Evolutionary conservation across 2,329 filamentous ascomycete genomes (phyloP), one percentile per base, ranked within the genome.

Genomic region (Ceratocystis diversiconidia): DNA sequence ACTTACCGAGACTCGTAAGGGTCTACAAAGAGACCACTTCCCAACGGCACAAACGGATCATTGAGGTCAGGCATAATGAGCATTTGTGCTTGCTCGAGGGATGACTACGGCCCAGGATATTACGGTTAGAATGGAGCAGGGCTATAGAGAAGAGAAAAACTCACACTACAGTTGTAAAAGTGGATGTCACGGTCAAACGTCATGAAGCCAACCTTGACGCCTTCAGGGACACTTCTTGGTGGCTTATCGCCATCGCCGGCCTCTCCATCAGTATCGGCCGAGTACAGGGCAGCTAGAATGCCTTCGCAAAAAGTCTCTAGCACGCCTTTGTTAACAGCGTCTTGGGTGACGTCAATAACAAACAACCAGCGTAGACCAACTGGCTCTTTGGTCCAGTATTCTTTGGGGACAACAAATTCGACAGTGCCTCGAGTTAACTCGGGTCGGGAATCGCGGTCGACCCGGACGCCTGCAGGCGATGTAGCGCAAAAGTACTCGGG

Each of bases 1-100:
- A 71, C 78, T 65, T 76, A 84, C 79, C 88, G 92, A 59, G 90
- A 94, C 74, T 96, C 90, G 71, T 91, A 86, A 1, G 94, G 91
- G 74, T 99, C 92, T 17, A 97, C 92, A 74, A 97, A 97, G 8
- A 99, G 80, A 17, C 92, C 92, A 66, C 95, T 89, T 69, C 89
- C 90, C 19, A 99, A 79, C 2, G 94, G 92, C 17, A 97, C 85
- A 73, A 99, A 99, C 0, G 94, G 94, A 70, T 99, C 94, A 71
- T 97, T 92, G 61, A 99, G 82, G 73, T 99, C 94, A 2, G 94
- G 89, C 90, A 99, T 96, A 62, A 99, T 92, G 79, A 99, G 85
- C 90, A 99, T 96, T 73, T 99, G 94, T 8, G 94, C 90, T 76
- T 91, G 86, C 65, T 94, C 87, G 52, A 96, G 79, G 50, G 82